Percentiles rank a stretch among this genome's conserved stretches.
Conservation (phyloP, 306 rosid genomes). For the Ochetophila trinervis region DNA sequence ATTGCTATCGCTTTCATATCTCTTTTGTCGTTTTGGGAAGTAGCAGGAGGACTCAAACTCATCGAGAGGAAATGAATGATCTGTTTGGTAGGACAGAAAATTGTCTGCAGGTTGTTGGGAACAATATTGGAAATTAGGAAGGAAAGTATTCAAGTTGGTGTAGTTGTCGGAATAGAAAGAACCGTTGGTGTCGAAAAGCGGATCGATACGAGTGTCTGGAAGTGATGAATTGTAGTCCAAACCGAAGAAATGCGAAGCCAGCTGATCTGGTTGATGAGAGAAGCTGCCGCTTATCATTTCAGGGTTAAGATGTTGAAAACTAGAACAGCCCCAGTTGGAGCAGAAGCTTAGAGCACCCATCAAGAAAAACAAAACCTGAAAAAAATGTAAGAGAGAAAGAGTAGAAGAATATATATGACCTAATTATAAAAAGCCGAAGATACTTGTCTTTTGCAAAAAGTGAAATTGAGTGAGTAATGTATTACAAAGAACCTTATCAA, state of each 20-base stretch:
- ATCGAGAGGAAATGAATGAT: neutral
- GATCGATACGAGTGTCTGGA: slow-evolving; percentile 6
- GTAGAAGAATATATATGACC: neutral
- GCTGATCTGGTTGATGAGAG: slow-evolving; percentile 15
- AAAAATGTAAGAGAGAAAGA: slow-evolving; percentile 4
- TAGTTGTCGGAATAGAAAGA: neutral
- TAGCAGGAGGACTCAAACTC: slow-evolving; percentile 8
- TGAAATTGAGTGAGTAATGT: neutral
- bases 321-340: slow-evolving; percentile 12
- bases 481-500: slow-evolving; percentile 14
- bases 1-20: neutral
- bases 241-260: neutral
- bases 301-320: slow-evolving; percentile 11
- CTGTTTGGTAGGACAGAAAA: neutral
- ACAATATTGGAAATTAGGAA: neutral
- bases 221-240: slow-evolving; percentile 9
- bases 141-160: neutral
- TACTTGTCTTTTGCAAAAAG: neutral
- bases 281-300: slow-evolving; percentile 4
- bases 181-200: neutral
- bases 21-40: slow-evolving; percentile 16
- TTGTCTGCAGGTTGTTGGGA: neutral
- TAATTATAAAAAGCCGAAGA: neutral
- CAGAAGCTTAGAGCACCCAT: slow-evolving; percentile 29
- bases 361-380: slow-evolving; percentile 6